Conservation (phyloP, 116 monocot genomes). For the Cymodocea nodosa region DNA sequence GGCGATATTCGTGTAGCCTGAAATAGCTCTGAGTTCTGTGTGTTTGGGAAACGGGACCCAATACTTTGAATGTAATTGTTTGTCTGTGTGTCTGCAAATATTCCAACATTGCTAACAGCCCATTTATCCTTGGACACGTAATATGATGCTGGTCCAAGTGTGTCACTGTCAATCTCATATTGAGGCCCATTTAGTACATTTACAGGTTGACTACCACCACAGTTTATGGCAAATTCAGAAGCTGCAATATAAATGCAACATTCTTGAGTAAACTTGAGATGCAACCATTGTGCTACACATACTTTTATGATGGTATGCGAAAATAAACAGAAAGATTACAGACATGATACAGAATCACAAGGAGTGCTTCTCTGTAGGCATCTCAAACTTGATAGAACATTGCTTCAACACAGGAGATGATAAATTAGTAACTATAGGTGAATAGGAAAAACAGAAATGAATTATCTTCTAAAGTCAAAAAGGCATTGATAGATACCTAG, state of each 20-base stretch:
- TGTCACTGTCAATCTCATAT: slow-evolving; percentile 44
- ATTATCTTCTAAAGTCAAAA: background rate
- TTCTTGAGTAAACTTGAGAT: background rate
- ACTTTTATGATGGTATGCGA: too few species aligned
- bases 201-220: slow-evolving; percentile 46
- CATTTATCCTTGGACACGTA: slow-evolving; percentile 47
- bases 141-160: slow-evolving; percentile 55
- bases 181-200: slow-evolving; percentile 22
- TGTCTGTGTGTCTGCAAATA: slow-evolving; percentile 27
- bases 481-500: background rate
- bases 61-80: slow-evolving; percentile 28
- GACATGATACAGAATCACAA: slow-evolving; percentile 34
- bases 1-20: slow-evolving; percentile 52
- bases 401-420: slow-evolving; percentile 21
- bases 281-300: slow-evolving; percentile 18
- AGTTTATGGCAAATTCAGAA: slow-evolving; percentile 55
- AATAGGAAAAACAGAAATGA: background rate
- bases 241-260: slow-evolving; percentile 22
- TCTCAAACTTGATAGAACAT: slow-evolving; percentile 24
- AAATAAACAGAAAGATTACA: too few species aligned
- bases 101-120: slow-evolving; percentile 69
- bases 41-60: slow-evolving; percentile 41
- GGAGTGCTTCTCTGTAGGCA: slow-evolving; percentile 66
- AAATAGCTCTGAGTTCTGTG: slow-evolving; percentile 50
- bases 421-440: background rate